Conservation (phyloP, 1,284 basidiomycete genomes). For the Gomphus bonarii region DNA sequence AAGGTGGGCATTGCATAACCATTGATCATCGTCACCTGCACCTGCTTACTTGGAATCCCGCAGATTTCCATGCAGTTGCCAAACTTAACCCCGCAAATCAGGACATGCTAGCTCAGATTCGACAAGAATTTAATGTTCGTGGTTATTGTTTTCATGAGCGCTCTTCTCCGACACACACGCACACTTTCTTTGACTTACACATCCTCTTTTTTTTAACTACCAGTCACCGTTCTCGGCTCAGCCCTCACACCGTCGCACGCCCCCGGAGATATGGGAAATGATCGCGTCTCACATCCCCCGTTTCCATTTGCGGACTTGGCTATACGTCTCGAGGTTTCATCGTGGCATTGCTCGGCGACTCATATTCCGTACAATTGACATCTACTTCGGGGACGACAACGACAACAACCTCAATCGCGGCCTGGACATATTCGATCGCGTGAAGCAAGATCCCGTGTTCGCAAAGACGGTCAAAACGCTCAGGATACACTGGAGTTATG, state of each 20-base stretch:
- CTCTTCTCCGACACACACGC: neutral
- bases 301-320: slow-evolving; percentile 54
- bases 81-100: slow-evolving; percentile 48
- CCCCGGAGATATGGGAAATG: slow-evolving; percentile 55
- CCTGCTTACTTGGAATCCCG: neutral
- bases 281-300: slow-evolving; percentile 51
- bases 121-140: slow-evolving; percentile 35
- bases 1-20: slow-evolving; percentile 29
- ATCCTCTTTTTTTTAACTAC: slow-evolving; percentile 32
- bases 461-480: slow-evolving; percentile 45
- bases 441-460: slow-evolving; percentile 48
- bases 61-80: slow-evolving; percentile 49
- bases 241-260: slow-evolving; percentile 47
- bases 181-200: too few species aligned
- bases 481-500: slow-evolving; percentile 54
- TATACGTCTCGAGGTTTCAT: slow-evolving; percentile 51
- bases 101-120: slow-evolving; percentile 39
- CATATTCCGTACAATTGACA: slow-evolving; percentile 53
- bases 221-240: slow-evolving; percentile 24
- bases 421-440: slow-evolving; percentile 53
- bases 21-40: neutral
- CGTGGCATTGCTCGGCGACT: slow-evolving; percentile 48
- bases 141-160: neutral
- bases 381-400: slow-evolving; percentile 48
- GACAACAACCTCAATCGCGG: slow-evolving; percentile 43